phyloP scores from a whole-genome alignment of 305 asterid genomes.

The Caryopteris hybrid region DNA sequence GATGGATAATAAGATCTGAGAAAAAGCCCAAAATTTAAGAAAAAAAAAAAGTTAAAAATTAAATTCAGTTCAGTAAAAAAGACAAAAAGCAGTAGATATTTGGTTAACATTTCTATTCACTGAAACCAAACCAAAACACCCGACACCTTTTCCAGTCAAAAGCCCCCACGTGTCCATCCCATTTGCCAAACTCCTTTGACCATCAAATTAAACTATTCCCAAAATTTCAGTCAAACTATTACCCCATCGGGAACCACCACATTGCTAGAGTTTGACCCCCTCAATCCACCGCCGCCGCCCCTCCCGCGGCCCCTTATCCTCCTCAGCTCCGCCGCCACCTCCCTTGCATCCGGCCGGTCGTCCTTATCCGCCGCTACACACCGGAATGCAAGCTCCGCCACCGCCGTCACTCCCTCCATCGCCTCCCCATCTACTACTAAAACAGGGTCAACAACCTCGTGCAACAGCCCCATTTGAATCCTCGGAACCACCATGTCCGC shows the following conservation, averaged over 20 bases:
- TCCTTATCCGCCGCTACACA: constrained; percentile 84
- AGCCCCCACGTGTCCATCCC: constrained; percentile 15
- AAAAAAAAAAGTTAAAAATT: no score
- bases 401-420: constrained; percentile 57
- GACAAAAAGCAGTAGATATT: neutral
- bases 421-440: constrained; percentile 56
- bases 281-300: constrained; percentile 35
- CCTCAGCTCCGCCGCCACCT: constrained; percentile 69
- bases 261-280: constrained; percentile 55
- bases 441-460: constrained; percentile 76
- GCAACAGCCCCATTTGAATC: constrained; percentile 82
- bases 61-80: neutral
- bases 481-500: constrained; percentile 86
- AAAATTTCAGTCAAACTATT: constrained; percentile 27
- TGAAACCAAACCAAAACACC: constrained; percentile 15
- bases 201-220: neutral
- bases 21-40: no score
- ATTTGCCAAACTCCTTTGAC: constrained; percentile 8
- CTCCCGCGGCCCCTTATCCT: constrained; percentile 51
- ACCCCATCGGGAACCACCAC: constrained; percentile 71
- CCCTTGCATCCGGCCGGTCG: constrained; percentile 76
- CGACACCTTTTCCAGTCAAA: constrained; percentile 15
- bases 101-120: constrained; percentile 19
- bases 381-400: constrained; percentile 83
- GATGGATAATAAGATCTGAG: no score